Percentiles rank a stretch among this genome's conserved stretches.
phyloP scores from a whole-genome alignment of 2,329 filamentous ascomycete genomes.

The Alternaria alternata region DNA sequence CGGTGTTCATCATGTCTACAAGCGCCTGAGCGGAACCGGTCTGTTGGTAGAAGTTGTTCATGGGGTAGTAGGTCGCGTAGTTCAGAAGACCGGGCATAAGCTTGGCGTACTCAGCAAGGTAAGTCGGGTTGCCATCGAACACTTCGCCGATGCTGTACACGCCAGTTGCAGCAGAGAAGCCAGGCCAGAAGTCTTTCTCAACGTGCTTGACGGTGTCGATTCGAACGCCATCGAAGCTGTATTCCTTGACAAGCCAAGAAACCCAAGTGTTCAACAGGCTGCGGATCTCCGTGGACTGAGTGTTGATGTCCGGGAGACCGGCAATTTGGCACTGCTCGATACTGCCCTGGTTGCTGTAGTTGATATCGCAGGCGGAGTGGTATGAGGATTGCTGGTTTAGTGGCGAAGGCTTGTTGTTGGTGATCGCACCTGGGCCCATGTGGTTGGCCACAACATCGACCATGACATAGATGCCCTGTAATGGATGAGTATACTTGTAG shows the following conservation, averaged over 20 bases:
- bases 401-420: constrained; percentile 39
- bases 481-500: constrained; percentile 8
- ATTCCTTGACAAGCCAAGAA: constrained; percentile 41
- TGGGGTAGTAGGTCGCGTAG: constrained; percentile 61
- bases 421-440: constrained; percentile 41
- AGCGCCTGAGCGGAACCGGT: constrained; percentile 41
- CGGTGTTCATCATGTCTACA: constrained; percentile 47
- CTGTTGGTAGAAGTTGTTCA: constrained; percentile 50
- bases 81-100: constrained; percentile 68
- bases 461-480: constrained; percentile 57
- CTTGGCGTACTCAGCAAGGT: constrained; percentile 62
- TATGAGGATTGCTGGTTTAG: constrained; percentile 40
- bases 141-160: constrained; percentile 70
- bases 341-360: constrained; percentile 44
- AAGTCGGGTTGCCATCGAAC: constrained; percentile 61
- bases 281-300: constrained; percentile 33
- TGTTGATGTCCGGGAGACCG: constrained; percentile 42
- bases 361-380: constrained; percentile 37
- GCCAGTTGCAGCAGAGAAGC: constrained; percentile 62
- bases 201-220: constrained; percentile 71
- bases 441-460: constrained; percentile 63
- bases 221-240: constrained; percentile 62
- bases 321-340: constrained; percentile 44
- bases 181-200: constrained; percentile 65
- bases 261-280: constrained; percentile 41